phyloP scores from a whole-genome alignment of 805 yeast species.

The Candida berthetii region DNA sequence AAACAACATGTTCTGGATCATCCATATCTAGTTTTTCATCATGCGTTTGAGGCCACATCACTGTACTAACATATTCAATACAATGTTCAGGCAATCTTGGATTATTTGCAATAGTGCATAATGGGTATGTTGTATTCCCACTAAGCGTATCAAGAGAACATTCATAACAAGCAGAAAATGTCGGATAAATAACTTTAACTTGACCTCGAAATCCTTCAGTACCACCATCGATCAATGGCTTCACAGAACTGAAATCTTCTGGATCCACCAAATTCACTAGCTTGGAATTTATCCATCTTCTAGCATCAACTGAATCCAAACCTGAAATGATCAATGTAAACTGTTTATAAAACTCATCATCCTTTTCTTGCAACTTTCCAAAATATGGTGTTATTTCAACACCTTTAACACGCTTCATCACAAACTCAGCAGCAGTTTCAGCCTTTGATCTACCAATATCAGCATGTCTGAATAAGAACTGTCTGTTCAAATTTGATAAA shows the following conservation, averaged over 20 bases:
- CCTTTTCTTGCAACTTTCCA: conserved; percentile 60
- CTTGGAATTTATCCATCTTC: conserved; percentile 81
- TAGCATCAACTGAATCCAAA: conserved; percentile 81
- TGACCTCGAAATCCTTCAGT: conserved; percentile 95
- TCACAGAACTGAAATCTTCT: conserved; percentile 39
- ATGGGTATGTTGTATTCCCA: conserved; percentile 61
- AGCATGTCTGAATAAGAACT: conserved; percentile 71
- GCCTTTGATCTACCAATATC: conserved; percentile 88
- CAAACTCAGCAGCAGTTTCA: conserved; percentile 61
- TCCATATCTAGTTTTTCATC: conserved; percentile 61
- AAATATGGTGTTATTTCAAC: conserved; percentile 51
- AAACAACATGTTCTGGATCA: conserved; percentile 53
- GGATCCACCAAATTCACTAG: conserved; percentile 58
- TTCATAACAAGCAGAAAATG: conserved; percentile 85
- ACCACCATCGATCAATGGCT: conserved; percentile 88
- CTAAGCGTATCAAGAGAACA: conserved; percentile 78
- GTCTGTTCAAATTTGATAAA: conserved; percentile 84
- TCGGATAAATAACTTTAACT: conserved; percentile 79
- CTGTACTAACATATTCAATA: conserved; percentile 79
- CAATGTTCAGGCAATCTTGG: conserved; percentile 96
- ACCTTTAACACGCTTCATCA: conserved; percentile 39
- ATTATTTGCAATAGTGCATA: conserved; percentile 90
- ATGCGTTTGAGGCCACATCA: conserved; percentile 60
- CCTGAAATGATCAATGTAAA: conserved; percentile 82
- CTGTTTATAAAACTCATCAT: conserved; percentile 52